Evolutionary conservation across 2,329 filamentous ascomycete species (phyloP), one percentile per base, ranked within the genome.

Genomic region (Huntiella omanensis): DNA sequence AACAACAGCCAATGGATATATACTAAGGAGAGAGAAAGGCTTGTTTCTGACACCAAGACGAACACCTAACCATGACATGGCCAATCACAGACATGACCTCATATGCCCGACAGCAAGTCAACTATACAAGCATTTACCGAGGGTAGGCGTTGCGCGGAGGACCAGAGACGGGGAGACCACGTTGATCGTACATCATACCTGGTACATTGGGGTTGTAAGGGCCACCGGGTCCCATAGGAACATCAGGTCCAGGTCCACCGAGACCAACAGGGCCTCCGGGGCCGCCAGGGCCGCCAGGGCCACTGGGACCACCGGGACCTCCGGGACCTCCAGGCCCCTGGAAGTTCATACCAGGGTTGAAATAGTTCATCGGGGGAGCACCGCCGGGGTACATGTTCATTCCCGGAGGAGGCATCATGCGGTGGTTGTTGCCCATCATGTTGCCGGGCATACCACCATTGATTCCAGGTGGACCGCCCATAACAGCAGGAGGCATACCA

Each of bases 391-490:
- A 43, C 40, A 43, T 43, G 35, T 45, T 45, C 36, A 48, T 45
- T 17, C 67, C 70, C 40, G 62, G 40, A 13, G 40, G 40, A 11
- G 40, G 40, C 5, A 16, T 19, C 40, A 43, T 43, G 28, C 40
- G 28, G 10, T 16, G 40, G 1, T 33, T 33, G 10, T 15, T 33
- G 19, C 22, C 22, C 28, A 33, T 32, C n/a, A 43, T 41, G 10
- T 17, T 12, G 3, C 11, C 19, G 5, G 39, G 39, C 40, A 43
- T 43, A 4, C 66, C 69, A 16, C 61, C 64, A 52, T 67, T 74
- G 55, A 75, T 74, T 8, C 71, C 71, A 1, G 73, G 75, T 4
- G 75, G 75, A 19, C 72, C 72, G 28, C 32, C 32, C 34, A 36
- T 62, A 56, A 34, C 45, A 8, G 28, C 69, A 64, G 15, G 59